Conservation (phyloP, 805 yeast species). For the Schwanniomyces polymorphus region DNA sequence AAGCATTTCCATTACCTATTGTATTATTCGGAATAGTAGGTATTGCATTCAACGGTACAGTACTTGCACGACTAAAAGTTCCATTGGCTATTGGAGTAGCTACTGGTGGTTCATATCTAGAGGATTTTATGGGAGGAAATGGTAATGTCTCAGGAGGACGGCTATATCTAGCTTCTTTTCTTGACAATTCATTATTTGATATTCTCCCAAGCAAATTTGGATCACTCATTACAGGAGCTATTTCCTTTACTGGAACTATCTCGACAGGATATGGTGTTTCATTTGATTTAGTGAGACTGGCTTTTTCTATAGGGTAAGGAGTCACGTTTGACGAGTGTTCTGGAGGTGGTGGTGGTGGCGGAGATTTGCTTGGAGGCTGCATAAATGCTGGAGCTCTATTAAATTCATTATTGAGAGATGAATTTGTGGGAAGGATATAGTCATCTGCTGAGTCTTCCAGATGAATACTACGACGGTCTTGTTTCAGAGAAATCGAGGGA, state of each 20-base stretch:
- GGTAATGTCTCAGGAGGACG: background rate
- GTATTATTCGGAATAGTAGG: background rate
- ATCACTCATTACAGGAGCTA: background rate
- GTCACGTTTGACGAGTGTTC: background rate
- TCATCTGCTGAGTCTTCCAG: background rate
- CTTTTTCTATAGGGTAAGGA: constrained; percentile 1
- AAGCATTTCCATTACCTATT: background rate
- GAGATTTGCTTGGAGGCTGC: background rate
- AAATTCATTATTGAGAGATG: background rate
- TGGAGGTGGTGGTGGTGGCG: constrained; percentile 2
- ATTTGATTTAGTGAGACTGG: background rate
- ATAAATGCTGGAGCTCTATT: background rate
- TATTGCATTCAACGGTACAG: background rate
- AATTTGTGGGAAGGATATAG: background rate
- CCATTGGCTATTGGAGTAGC: background rate
- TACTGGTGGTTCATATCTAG: background rate
- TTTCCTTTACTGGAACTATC: constrained; percentile 51
- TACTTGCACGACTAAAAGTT: background rate
- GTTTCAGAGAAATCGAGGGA: constrained; percentile 4
- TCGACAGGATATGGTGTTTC: constrained; percentile 13
- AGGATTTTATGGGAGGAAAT: background rate
- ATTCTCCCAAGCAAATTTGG: background rate
- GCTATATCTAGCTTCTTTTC: background rate
- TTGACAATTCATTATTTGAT: background rate
- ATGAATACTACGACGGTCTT: background rate